Evolutionary conservation across 2,329 filamentous ascomycete species (phyloP).

Genomic region (Trichophyton schoenleinii): DNA sequence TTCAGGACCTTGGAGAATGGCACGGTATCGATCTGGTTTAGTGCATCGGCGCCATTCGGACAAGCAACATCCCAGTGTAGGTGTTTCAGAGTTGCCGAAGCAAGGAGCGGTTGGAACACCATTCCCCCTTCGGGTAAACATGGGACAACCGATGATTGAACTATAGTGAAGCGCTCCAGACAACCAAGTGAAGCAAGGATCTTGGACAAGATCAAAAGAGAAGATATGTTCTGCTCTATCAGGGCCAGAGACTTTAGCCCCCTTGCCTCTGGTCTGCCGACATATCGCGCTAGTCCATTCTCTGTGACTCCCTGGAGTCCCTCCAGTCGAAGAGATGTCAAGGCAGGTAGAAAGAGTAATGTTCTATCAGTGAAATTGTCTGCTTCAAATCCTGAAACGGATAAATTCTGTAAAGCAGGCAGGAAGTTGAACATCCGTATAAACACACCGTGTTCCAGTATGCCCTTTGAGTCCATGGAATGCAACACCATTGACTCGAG

Average conservation of each 20-base stretch:
- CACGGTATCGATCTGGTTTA: slow-evolving; percentile 27
- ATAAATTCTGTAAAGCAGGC: slow-evolving; percentile 42
- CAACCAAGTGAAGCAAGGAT: slow-evolving; percentile 37
- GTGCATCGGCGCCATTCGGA: slow-evolving; percentile 25
- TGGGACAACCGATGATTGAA: slow-evolving; percentile 39
- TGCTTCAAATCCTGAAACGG: slow-evolving; percentile 41
- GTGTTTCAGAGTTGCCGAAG: slow-evolving; percentile 37
- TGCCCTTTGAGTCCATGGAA: slow-evolving; percentile 31
- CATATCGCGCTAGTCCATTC: slow-evolving; percentile 41
- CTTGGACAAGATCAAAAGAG: slow-evolving; percentile 40
- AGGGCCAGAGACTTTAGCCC: slow-evolving; percentile 38
- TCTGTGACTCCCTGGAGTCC: slow-evolving; percentile 45
- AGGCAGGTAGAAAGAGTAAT: slow-evolving; percentile 40
- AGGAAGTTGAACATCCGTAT: slow-evolving; percentile 41
- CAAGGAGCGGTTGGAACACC: slow-evolving; percentile 37
- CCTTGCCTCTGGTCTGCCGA: slow-evolving; percentile 34
- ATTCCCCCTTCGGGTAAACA: slow-evolving; percentile 31
- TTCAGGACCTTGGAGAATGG: slow-evolving; percentile 26
- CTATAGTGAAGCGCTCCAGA: slow-evolving; percentile 40
- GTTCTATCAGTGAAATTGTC: slow-evolving; percentile 45
- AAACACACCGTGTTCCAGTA: slow-evolving; percentile 43
- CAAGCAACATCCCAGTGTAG: slow-evolving; percentile 46
- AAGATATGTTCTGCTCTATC: slow-evolving; percentile 42
- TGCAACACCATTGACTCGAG: slow-evolving; percentile 44
- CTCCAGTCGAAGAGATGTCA: slow-evolving; percentile 44